phyloP scores from a whole-genome alignment of 2,329 filamentous ascomycete species.

The Xylaria sp. region DNA sequence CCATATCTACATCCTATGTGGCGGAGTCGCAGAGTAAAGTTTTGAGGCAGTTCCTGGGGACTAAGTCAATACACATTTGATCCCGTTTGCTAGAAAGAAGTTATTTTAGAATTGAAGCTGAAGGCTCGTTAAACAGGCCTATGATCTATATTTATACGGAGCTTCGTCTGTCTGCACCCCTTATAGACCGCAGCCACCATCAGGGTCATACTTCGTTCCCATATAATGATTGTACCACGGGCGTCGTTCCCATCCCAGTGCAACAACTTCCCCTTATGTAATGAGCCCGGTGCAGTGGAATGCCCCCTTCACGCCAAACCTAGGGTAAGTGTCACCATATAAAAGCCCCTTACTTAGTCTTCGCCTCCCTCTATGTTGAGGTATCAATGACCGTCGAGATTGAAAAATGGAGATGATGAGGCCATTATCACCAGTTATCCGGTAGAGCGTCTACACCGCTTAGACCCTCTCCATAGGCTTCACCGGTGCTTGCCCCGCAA shows the following conservation, averaged over 20 bases:
- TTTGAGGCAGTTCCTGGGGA: too few species aligned
- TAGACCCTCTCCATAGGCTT: conserved; percentile 45
- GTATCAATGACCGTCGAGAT: conserved; percentile 28
- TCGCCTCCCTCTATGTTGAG: conserved; percentile 7
- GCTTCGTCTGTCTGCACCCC: too few species aligned
- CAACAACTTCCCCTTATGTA: neutral
- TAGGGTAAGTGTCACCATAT: conserved; percentile 1
- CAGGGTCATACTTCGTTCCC: conserved; percentile 1
- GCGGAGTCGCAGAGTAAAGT: too few species aligned
- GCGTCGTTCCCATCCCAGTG: conserved; percentile 6
- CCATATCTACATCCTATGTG: too few species aligned
- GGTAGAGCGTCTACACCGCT: neutral
- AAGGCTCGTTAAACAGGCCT: too few species aligned
- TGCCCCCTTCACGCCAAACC: neutral
- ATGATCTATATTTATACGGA: too few species aligned
- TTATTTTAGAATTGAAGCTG: too few species aligned
- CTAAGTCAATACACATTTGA: too few species aligned
- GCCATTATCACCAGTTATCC: neutral
- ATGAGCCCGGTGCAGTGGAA: neutral
- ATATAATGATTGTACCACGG: conserved; percentile 7
- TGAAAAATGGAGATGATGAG: neutral
- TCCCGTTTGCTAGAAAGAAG: too few species aligned
- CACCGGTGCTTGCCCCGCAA: conserved; percentile 42
- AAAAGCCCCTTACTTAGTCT: neutral
- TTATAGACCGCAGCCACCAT: neutral